Evolutionary conservation across 164 flowering plant species (phyloP), one percentile per base, ranked within the genome.

Genomic region (Chloranthus sessilifolius): DNA sequence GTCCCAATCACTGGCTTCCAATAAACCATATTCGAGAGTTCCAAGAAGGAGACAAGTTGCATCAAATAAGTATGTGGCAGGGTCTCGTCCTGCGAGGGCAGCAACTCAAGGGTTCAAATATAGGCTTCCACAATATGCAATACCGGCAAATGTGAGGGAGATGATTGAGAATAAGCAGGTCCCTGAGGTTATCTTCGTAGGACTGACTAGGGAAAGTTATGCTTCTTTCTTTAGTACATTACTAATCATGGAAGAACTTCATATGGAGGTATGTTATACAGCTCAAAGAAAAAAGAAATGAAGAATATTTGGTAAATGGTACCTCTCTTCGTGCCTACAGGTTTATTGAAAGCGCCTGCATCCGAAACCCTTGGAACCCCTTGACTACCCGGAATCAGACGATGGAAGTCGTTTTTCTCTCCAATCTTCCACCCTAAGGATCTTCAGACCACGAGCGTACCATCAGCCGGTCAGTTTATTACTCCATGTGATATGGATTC

Each of bases 241-340:
- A 29, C 37, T 89, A 20, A 67, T 62, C 46, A 74, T 94, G 85
- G 99, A 89, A 71, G 99, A 94, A 61, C 21, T 94, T 23, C 77
- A 82, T 38, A 6, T 86, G 61, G 96, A 94, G 99, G 99, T 89
- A 55, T n/a, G n/a, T n/a, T n/a, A n/a, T n/a, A n/a, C n/a, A n/a
- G n/a, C n/a, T n/a, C n/a, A n/a, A n/a, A n/a, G n/a, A n/a, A n/a
- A n/a, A n/a, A n/a, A n/a, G n/a, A n/a, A n/a, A n/a, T n/a, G n/a
- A n/a, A n/a, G n/a, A n/a, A n/a, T n/a, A n/a, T n/a, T n/a, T n/a
- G n/a, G n/a, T n/a, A n/a, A n/a, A n/a, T n/a, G n/a, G n/a, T n/a
- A n/a, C n/a, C n/a, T n/a, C n/a, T n/a, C n/a, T n/a, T n/a, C n/a
- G n/a, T n/a, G n/a, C n/a, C n/a, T n/a, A n/a, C n/a, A n/a, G n/a